phyloP scores from a whole-genome alignment of 108 stramenopile species.

The Fragilariopsis cylindrus region DNA sequence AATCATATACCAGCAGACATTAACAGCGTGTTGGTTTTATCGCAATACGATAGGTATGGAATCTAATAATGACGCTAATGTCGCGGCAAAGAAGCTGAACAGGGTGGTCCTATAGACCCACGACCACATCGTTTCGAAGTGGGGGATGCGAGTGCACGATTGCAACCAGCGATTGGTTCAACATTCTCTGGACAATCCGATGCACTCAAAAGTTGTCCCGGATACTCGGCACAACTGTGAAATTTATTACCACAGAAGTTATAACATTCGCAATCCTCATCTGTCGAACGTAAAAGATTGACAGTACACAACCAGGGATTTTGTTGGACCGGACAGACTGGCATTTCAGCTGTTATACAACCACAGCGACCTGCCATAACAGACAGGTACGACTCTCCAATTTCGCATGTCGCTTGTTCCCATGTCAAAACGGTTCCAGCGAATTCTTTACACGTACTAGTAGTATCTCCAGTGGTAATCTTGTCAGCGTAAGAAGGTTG shows the following conservation, averaged over 20 bases:
- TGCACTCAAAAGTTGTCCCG: background rate
- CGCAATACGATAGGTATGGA: too few relatives aligned
- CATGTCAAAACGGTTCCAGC: conserved; percentile 14
- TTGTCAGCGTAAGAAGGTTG: background rate
- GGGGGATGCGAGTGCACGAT: background rate
- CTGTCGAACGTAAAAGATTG: conserved; percentile 14
- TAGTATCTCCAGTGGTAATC: conserved; percentile 4
- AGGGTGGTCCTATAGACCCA: conserved; percentile 13
- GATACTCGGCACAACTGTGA: conserved; percentile 19
- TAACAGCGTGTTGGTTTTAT: too few relatives aligned
- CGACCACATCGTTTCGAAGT: conserved; percentile 12
- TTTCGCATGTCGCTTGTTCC: conserved; percentile 11
- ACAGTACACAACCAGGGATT: conserved; percentile 24
- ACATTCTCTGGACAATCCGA: conserved; percentile 1
- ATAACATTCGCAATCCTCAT: conserved; percentile 28
- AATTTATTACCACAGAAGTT: conserved; percentile 31
- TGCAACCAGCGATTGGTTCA: conserved; percentile 2
- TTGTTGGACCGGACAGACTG: conserved; percentile 20
- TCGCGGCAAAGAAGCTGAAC: background rate
- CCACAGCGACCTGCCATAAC: conserved; percentile 31
- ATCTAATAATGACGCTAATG: background rate
- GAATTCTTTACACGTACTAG: conserved; percentile 16
- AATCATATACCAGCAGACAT: too few relatives aligned
- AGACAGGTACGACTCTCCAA: conserved; percentile 6
- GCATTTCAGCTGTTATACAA: background rate